phyloP scores from a whole-genome alignment of 805 yeast species.

The Starmera quercuum region DNA sequence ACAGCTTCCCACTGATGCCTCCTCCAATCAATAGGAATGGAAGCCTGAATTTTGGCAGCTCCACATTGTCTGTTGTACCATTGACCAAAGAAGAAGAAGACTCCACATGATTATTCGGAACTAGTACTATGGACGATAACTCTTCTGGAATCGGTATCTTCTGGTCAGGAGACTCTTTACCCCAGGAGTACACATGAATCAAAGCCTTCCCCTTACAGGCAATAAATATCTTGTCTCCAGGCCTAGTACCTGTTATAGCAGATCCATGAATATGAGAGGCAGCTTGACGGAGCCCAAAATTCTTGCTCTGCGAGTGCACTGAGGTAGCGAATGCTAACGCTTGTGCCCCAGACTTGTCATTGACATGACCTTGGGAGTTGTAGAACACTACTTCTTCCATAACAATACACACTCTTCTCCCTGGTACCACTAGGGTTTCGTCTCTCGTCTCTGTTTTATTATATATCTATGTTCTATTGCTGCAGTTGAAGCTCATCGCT shows the following conservation, averaged over 20 bases:
- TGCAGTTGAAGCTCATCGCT: not conserved
- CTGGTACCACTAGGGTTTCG: not conserved
- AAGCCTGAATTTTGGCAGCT: conserved; percentile 34
- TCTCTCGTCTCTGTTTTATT: not conserved
- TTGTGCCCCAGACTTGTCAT: conserved; percentile 37
- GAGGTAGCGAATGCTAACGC: conserved; percentile 34
- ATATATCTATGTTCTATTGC: not conserved
- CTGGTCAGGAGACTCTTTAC: conserved; percentile 68
- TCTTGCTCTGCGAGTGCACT: conserved; percentile 33
- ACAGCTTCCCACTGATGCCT: conserved; percentile 65
- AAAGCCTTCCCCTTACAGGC: conserved; percentile 69
- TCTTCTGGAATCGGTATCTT: conserved; percentile 80
- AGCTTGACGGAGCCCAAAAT: conserved; percentile 38
- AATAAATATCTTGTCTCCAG: conserved; percentile 36
- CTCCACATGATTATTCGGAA: conserved; percentile 26
- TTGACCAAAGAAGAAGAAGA: conserved; percentile 13
- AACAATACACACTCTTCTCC: not conserved
- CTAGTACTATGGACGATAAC: conserved; percentile 46
- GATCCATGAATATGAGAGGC: conserved; percentile 42
- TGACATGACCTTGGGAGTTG: conserved; percentile 34
- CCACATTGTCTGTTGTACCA: conserved; percentile 11
- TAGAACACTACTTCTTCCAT: conserved; percentile 49
- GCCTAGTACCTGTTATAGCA: conserved; percentile 35
- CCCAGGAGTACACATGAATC: conserved; percentile 63
- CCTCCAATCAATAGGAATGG: conserved; percentile 73